A percentile compares a stretch with the other conserved stretches of the same genome.
These are phyloP conservation scores for Ensete ventricosum DNA, from an alignment of 176 grass and related monocot species.

Conservation along the genomic window DNA sequence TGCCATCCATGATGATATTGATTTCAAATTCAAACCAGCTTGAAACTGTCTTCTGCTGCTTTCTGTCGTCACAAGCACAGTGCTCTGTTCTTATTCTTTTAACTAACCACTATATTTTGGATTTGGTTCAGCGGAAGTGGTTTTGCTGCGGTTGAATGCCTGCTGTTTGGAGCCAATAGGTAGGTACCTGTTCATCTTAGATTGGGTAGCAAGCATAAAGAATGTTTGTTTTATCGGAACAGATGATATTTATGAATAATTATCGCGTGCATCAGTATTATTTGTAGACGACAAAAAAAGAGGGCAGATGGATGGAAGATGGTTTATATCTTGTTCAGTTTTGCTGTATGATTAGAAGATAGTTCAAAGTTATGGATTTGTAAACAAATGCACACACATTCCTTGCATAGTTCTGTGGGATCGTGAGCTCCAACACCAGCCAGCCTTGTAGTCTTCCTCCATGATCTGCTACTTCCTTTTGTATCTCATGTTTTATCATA, in stretches of 20 bases:
- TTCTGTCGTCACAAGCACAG: not conserved
- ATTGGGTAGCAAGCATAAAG: not conserved
- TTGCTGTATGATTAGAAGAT: no score
- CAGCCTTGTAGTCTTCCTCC: no score
- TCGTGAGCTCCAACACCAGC: no score
- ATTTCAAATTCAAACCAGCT: not conserved
- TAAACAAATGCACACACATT: no score
- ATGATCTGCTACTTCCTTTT: no score
- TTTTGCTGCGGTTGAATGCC: conserved; percentile 34
- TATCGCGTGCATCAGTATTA: not conserved
- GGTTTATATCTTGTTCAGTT: no score
- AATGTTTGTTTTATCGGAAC: not conserved
- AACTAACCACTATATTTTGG: not conserved
- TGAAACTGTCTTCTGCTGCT: no score
- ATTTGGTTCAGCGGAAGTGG: conserved; percentile 28
- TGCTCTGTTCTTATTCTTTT: not conserved
- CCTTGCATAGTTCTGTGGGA: no score
- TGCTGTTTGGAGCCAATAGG: not conserved
- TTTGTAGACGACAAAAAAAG: not conserved
- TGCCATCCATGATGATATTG: no score
- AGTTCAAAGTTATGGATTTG: no score
- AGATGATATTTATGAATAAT: not conserved
- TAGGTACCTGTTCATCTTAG: conserved; percentile 16
- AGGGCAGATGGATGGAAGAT: not conserved
- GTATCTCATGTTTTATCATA: no score